Percentiles rank a stretch among this genome's conserved stretches.
phyloP scores from a whole-genome alignment of 2,329 filamentous ascomycete species.

The Pseudogymnoascus sp. region DNA sequence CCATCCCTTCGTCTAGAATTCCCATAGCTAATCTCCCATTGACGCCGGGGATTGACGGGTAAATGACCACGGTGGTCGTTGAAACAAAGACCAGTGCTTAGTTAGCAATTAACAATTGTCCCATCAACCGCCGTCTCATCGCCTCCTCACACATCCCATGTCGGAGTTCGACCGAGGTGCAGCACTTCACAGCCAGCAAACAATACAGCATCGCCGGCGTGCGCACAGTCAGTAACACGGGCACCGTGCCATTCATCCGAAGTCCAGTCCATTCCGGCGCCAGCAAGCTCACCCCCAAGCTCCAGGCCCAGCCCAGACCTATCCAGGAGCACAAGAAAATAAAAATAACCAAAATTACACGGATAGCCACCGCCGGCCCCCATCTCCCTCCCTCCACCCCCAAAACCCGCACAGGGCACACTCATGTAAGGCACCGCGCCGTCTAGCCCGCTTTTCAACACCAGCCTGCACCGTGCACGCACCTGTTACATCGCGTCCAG shows the following conservation, averaged over 20 bases:
- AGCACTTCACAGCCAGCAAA: not conserved
- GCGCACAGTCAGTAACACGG: not conserved
- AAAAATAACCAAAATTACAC: conserved; percentile 2
- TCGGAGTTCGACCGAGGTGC: not conserved
- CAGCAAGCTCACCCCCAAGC: not conserved
- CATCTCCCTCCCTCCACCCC: not conserved
- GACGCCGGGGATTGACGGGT: not conserved
- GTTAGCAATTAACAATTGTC: not conserved
- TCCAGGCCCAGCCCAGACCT: not conserved
- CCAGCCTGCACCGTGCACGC: not conserved
- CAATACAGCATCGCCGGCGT: not conserved
- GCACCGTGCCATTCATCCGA: not conserved
- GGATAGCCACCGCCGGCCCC: not conserved
- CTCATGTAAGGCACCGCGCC: not conserved
- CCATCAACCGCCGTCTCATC: not conserved
- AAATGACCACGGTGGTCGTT: not conserved
- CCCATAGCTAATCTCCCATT: conserved; percentile 4
- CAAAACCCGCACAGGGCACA: conserved; percentile 2
- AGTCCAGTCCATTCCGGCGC: not conserved
- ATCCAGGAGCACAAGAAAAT: not conserved
- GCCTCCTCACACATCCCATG: not conserved
- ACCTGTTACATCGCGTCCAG: conserved; percentile 2
- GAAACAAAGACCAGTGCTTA: conserved; percentile 2
- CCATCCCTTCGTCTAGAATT: not conserved
- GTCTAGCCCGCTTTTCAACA: not conserved